Conservation (phyloP, 2,329 filamentous ascomycete species). For the Penicillium aurantiogriseum region DNA sequence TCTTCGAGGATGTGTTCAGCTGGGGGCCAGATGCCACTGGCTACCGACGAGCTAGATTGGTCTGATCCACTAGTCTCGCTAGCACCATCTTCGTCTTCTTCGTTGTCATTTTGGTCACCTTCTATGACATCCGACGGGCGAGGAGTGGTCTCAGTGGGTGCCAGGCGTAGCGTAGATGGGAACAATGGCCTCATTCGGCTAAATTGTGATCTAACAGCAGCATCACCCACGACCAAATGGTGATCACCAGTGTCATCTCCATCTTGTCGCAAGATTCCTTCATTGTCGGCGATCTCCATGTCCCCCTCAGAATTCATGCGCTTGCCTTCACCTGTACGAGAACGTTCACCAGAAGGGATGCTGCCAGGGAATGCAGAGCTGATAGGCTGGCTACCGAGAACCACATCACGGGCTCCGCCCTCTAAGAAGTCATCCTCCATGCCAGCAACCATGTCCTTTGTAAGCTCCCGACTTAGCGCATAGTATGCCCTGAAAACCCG, state of each 20-base stretch:
- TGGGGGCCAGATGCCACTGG: constrained; percentile 40
- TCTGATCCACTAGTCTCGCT: constrained; percentile 22
- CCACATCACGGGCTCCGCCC: constrained; percentile 71
- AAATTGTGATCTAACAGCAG: constrained; percentile 40
- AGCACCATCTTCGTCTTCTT: constrained; percentile 24
- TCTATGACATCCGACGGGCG: constrained; percentile 8
- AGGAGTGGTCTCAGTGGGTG: constrained; percentile 13
- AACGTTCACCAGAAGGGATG: constrained; percentile 62
- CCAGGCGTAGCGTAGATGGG: constrained; percentile 30
- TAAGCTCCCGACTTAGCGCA: constrained; percentile 83
- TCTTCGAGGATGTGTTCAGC: constrained; percentile 39
- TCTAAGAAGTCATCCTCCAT: constrained; percentile 76
- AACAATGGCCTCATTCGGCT: constrained; percentile 35
- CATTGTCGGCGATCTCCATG: constrained; percentile 61
- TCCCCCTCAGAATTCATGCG: constrained; percentile 62
- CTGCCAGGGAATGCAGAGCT: constrained; percentile 74
- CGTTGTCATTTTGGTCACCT: constrained; percentile 14
- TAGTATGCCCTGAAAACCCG: constrained; percentile 93
- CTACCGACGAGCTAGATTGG: constrained; percentile 29
- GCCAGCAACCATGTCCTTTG: constrained; percentile 75
- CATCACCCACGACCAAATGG: constrained; percentile 58
- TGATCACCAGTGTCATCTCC: constrained; percentile 60
- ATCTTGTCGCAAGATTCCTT: constrained; percentile 60
- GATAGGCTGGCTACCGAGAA: constrained; percentile 71
- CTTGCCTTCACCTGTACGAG: constrained; percentile 66